Base-by-base conservation (phyloP, 257 asterid species). In the Salvia rosmarinus region DNA sequence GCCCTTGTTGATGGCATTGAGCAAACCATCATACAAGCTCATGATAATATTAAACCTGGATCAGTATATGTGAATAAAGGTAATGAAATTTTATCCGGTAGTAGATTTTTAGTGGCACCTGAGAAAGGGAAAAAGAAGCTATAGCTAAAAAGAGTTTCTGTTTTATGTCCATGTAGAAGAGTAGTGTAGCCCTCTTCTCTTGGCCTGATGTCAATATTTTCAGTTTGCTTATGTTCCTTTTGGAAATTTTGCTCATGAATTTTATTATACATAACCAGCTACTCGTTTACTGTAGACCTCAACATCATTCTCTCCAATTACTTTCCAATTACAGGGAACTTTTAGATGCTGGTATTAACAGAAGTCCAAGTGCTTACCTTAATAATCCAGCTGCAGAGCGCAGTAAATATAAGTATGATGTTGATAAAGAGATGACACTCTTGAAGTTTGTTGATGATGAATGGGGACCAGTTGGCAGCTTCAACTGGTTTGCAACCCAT, bases 391-490 rank as follows among this genome's bases (percentile, higher is more conserved):
- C 96, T 44, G 77, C 85, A 58, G 99, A 95, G 74, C 98, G 99
- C 67, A 73, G 82, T 63, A 89, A 95, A 77, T 95, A 95, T 70
- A 84, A 87, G 82, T 91, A 89, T 76, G 87, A 95, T 32, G 93
- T 88, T 64, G 99, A 95, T 79, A 91, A 88, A 64, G 95, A 89
- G 63, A 91, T 95, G 99, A 89, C 97, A 69, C 94, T 95, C 57
- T 64, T 95, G 83, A 95, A 91, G 87, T 95, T 91, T 77, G 88
- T 80, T 21, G 98, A 89, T 67, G 88, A 89, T 75, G 92, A 89
- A 70, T 91, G 97, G 98, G 99, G 99, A 16, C 92, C 99, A 57
- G 88, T 95, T n/a, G 99, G 99, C 70, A 89, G 98, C 85, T 95
- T 91, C 84, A 95, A 88, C 77, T 95, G 99, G 99, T 95, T 95